Evolutionary conservation across 495 filamentous ascomycete species (phyloP).

Genomic region (Elaphomyces granulatus): DNA sequence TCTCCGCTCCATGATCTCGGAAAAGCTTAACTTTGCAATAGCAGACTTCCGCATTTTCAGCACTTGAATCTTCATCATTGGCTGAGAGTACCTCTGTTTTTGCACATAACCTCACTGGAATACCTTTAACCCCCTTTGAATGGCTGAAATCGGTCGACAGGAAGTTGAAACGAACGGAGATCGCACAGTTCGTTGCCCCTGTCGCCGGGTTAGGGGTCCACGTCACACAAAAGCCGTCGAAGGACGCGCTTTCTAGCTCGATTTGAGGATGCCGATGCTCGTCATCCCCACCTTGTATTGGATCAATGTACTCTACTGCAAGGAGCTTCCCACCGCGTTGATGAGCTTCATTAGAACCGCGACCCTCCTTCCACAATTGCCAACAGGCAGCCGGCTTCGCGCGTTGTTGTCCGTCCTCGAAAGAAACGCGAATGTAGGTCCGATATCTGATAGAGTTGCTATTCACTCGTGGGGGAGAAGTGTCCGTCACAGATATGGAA

Average conservation of each 20-base stretch:
- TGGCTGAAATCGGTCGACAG: constrained; percentile 96
- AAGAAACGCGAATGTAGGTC: constrained; percentile 80
- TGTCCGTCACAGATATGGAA: constrained; percentile 60
- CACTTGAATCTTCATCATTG: constrained; percentile 25
- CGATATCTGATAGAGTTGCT: constrained; percentile 48
- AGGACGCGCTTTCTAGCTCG: constrained; percentile 68
- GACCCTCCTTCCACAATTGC: constrained; percentile 92
- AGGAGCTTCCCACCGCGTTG: constrained; percentile 75
- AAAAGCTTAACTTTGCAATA: constrained; percentile 97
- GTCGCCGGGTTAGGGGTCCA: constrained; percentile 58
- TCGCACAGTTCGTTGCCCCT: constrained; percentile 51
- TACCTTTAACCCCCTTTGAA: constrained; percentile 95
- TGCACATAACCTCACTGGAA: constrained; percentile 79
- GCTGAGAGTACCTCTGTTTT: constrained; percentile 56
- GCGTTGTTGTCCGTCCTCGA: constrained; percentile 85
- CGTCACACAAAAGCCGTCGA: constrained; percentile 81
- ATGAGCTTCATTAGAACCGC: constrained; percentile 78
- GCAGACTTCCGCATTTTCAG: constrained; percentile 52
- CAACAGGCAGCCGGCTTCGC: constrained; percentile 70
- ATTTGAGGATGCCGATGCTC: constrained; percentile 56
- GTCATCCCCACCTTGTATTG: constrained; percentile 51
- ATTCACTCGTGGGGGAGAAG: constrained; percentile 29
- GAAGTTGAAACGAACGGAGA: constrained; percentile 93
- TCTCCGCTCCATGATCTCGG: constrained; percentile 88
- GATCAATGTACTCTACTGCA: constrained; percentile 87